phyloP scores from a whole-genome alignment of 2,329 filamentous ascomycete species.

The Coniochaeta hoffmannii region DNA sequence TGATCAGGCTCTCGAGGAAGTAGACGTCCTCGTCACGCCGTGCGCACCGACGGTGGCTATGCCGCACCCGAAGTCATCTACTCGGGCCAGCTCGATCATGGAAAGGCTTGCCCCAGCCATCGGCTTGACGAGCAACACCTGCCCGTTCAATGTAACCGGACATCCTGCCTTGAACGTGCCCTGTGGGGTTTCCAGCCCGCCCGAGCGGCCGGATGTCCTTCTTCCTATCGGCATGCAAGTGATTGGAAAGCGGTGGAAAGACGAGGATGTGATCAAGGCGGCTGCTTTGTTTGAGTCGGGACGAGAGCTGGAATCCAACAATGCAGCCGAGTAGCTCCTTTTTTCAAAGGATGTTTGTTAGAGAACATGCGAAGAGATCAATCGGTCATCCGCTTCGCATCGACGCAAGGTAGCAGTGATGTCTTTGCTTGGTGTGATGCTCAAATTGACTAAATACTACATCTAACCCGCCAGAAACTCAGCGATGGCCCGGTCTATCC shows the following conservation, averaged over 20 bases:
- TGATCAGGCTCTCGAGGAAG: conserved; percentile 32
- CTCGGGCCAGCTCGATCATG: conserved; percentile 17
- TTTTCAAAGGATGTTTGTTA: background rate
- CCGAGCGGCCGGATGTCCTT: conserved; percentile 7
- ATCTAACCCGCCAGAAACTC: conserved; percentile 14
- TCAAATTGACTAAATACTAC: background rate
- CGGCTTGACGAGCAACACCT: conserved; percentile 37
- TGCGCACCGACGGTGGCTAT: conserved; percentile 36
- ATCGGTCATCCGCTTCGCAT: background rate
- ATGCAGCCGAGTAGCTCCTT: background rate
- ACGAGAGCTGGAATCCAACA: background rate
- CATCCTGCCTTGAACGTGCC: conserved; percentile 41
- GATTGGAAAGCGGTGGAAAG: conserved; percentile 19
- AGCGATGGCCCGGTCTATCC: conserved; percentile 22
- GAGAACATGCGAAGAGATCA: background rate
- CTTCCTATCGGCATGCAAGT: conserved; percentile 24
- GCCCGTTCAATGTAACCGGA: conserved; percentile 40
- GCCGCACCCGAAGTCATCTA: conserved; percentile 23
- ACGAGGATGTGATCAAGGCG: conserved; percentile 13
- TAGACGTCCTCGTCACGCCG: conserved; percentile 43
- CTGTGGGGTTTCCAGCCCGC: conserved; percentile 17
- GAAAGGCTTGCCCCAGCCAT: conserved; percentile 32
- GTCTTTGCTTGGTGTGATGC: background rate
- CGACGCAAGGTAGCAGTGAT: background rate
- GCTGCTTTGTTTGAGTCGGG: conserved; percentile 13